These are phyloP conservation scores for Rhododendron simsii DNA, from an alignment of 148 eudicot genomes.

Conservation along the genomic window DNA sequence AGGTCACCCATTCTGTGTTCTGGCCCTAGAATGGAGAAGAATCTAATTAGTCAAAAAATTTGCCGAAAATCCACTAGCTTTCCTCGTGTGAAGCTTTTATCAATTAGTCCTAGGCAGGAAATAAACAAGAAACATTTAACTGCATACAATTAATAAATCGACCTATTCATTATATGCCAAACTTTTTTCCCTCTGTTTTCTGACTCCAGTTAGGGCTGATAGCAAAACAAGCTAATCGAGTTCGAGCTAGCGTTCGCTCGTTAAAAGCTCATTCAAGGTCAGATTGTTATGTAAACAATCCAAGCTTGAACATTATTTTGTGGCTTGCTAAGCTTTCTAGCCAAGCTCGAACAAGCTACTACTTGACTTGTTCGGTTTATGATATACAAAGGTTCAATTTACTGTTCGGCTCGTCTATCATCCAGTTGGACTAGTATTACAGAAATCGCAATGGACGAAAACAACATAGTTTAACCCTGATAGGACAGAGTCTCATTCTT, in stretches of 20 bases:
- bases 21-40: slow-evolving; percentile 31
- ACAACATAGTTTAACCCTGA: background rate
- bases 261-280: background rate
- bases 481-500: background rate
- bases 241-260: background rate
- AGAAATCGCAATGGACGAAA: background rate
- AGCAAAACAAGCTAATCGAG: background rate
- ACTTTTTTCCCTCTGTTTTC: background rate
- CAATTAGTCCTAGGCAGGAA: background rate
- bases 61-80: background rate
- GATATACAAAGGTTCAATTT: background rate
- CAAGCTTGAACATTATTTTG: background rate
- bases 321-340: background rate
- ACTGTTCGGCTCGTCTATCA: background rate
- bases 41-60: background rate
- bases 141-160: background rate
- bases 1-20: slow-evolving; percentile 63
- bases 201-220: background rate
- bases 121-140: background rate
- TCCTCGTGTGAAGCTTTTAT: background rate
- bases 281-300: background rate
- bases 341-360: background rate
- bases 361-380: background rate
- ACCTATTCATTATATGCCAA: background rate
- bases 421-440: background rate